Conservation (phyloP, 1,284 basidiomycete species). For the Puccinia horiana region DNA sequence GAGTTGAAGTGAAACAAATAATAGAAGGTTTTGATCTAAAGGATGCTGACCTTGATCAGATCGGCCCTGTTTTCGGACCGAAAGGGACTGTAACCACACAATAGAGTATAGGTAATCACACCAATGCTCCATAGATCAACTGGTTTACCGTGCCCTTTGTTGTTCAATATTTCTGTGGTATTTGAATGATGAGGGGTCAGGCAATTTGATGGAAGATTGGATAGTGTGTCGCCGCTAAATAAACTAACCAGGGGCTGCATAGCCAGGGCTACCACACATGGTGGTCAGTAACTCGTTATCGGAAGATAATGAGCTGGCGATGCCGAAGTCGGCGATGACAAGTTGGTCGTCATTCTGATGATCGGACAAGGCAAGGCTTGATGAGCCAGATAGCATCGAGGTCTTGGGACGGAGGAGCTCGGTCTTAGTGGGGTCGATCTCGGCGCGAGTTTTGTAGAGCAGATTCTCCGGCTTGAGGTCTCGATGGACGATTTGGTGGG, state of each 20-base stretch:
- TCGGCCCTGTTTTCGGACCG: slow-evolving; percentile 76
- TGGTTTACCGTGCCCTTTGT: slow-evolving; percentile 80
- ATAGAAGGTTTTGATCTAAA: neutral
- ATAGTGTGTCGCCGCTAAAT: neutral
- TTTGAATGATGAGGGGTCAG: neutral
- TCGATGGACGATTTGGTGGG: slow-evolving; percentile 82
- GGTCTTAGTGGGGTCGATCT: slow-evolving; percentile 56
- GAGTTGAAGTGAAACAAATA: neutral
- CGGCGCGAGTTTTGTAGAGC: slow-evolving; percentile 73
- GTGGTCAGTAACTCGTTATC: slow-evolving; percentile 76
- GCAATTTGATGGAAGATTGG: neutral
- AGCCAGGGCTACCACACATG: slow-evolving; percentile 86
- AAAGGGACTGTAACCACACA: slow-evolving; percentile 93
- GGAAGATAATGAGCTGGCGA: slow-evolving; percentile 81
- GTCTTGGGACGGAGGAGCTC: slow-evolving; percentile 36
- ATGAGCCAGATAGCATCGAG: neutral
- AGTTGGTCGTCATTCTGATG: slow-evolving; percentile 60
- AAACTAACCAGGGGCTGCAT: slow-evolving; percentile 71
- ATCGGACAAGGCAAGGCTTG: neutral
- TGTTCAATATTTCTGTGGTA: slow-evolving; percentile 73
- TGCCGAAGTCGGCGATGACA: slow-evolving; percentile 95
- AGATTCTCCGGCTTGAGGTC: slow-evolving; percentile 95
- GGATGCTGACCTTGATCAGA: slow-evolving; percentile 70
- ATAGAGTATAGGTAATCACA: slow-evolving; percentile 80
- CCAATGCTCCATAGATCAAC: slow-evolving; percentile 94